Base-by-base conservation (phyloP, 1,139 yeast species). In the Candida glucosophila region DNA sequence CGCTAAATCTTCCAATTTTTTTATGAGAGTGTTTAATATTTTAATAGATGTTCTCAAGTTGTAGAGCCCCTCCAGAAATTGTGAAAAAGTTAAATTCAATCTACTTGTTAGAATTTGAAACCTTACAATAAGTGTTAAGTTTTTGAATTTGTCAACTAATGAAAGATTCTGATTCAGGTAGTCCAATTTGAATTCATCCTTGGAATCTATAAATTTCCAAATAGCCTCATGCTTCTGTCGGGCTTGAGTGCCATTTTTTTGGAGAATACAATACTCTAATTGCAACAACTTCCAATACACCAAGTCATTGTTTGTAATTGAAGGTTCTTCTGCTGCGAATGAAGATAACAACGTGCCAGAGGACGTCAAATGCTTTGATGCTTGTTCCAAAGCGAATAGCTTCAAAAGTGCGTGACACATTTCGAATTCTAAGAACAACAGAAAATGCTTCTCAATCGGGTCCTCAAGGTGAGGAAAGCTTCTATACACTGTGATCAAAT, bases 21-120 rank as follows among this genome's bases (percentile, higher is more conserved):
- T 58, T 25, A 62, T 28, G 3, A 69, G 44, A 0, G 73, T 66
- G 29, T 58, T 56, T 7, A 58, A 37, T 6, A 70, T 43, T 34
- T 65, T 61, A 5, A 67, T 47, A 1, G 67, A 50, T n/a, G 57
- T 47, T 30, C 57, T 64, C 12, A 48, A 35, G 27, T 53, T 52
- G 2, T 40, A 29, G 17, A 55, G 47, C 1, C 67, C 50, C 4
- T 42, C 47, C 3, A 43, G 28, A 19, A 39, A 36, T 12, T 49
- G 40, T 0, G 35, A 29, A 3, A 32, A 19, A 4, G 29, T 22
- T 11, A 27, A 23, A 19, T 51, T 44, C 12, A 56, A 33, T 15
- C 34, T 28, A 2, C 63, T 42, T 2, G 58, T 36, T 4, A 55
- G 26, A 6, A 42, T 27, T 23, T 66, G 66, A 23, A 67, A 52